These are phyloP conservation scores for Whalleya microplaca DNA, from an alignment of 2,329 filamentous ascomycete species.

Conservation along the genomic window DNA sequence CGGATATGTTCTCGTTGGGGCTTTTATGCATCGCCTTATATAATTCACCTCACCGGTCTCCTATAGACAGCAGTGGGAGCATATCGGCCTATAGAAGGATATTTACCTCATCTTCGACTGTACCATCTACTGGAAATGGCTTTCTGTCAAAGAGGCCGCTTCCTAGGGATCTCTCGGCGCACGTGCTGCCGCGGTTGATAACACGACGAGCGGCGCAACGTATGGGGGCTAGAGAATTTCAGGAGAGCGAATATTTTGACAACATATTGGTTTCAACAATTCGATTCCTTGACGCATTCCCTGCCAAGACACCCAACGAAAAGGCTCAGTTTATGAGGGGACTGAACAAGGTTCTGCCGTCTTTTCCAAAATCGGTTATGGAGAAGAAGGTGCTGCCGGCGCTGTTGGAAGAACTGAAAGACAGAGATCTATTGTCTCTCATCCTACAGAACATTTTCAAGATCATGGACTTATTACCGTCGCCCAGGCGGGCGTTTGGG, in stretches of 20 bases:
- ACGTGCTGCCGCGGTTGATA: slow-evolving; percentile 83
- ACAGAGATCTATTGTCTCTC: slow-evolving; percentile 80
- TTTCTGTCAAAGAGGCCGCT: slow-evolving; percentile 80
- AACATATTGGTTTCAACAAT: slow-evolving; percentile 97
- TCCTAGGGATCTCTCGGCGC: slow-evolving; percentile 74
- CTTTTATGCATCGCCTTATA: slow-evolving; percentile 88
- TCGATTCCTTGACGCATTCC: slow-evolving; percentile 87
- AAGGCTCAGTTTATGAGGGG: slow-evolving; percentile 92
- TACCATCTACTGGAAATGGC: slow-evolving; percentile 80
- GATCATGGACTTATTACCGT: slow-evolving; percentile 78
- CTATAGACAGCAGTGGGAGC: slow-evolving; percentile 80
- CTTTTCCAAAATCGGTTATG: slow-evolving; percentile 90
- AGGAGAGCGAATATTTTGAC: slow-evolving; percentile 94
- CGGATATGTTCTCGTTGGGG: slow-evolving; percentile 94
- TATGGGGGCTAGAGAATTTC: slow-evolving; percentile 87
- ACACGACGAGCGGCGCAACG: slow-evolving; percentile 85
- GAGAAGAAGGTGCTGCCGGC: slow-evolving; percentile 93
- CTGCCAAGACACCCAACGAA: slow-evolving; percentile 88
- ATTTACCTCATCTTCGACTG: slow-evolving; percentile 76
- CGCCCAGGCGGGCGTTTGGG: slow-evolving; percentile 76
- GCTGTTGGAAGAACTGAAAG: slow-evolving; percentile 90
- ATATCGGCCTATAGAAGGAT: slow-evolving; percentile 82
- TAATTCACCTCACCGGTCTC: slow-evolving; percentile 90
- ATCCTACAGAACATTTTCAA: slow-evolving; percentile 93
- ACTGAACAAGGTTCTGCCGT: slow-evolving; percentile 81